phyloP scores from a whole-genome alignment of 805 yeast species.

The Suhomyces kilbournensis region DNA sequence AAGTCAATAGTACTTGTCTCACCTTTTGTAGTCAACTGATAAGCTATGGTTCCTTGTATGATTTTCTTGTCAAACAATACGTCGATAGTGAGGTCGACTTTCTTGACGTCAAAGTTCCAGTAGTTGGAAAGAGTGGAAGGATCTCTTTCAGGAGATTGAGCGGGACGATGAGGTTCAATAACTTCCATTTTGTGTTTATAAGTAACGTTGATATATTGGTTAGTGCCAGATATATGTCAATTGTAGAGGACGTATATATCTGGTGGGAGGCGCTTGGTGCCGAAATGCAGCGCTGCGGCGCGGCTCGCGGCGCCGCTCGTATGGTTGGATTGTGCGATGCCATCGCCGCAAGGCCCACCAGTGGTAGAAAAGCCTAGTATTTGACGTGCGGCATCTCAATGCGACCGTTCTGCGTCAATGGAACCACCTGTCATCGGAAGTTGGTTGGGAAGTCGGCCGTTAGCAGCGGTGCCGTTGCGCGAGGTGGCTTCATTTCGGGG shows the following conservation, averaged over 20 bases:
- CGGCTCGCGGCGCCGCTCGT: neutral
- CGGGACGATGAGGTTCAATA: slow-evolving; percentile 26
- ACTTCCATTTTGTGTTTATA: slow-evolving; percentile 7
- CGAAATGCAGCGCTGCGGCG: neutral
- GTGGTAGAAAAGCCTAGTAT: neutral
- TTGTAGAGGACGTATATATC: neutral
- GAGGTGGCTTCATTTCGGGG: neutral
- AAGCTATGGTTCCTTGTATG: slow-evolving; percentile 22
- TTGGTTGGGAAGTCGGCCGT: neutral
- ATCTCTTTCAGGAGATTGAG: slow-evolving; percentile 55
- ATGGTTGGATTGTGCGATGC: neutral
- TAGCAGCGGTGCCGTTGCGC: neutral
- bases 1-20: slow-evolving; percentile 13
- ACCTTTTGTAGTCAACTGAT: slow-evolving; percentile 11
- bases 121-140: slow-evolving; percentile 61
- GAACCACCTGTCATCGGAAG: neutral
- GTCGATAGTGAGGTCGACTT: slow-evolving; percentile 19
- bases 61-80: slow-evolving; percentile 23
- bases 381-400: neutral
- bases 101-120: slow-evolving; percentile 17
- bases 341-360: neutral
- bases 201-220: neutral
- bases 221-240: neutral
- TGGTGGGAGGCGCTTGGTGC: neutral
- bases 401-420: neutral